phyloP scores from a whole-genome alignment of 2,329 filamentous ascomycete species.

The Botrytis aclada region DNA sequence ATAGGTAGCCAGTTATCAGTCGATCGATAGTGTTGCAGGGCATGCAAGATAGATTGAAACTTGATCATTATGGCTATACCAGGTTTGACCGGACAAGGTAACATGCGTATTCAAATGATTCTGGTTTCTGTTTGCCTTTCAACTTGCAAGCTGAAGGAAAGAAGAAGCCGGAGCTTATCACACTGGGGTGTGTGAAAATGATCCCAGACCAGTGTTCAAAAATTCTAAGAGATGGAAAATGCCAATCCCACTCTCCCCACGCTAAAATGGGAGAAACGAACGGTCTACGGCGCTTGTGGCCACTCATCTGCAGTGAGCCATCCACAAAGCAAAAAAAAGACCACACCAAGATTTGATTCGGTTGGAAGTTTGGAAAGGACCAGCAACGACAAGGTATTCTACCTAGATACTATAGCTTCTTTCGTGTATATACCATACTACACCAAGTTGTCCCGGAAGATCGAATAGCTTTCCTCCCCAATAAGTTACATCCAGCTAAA shows the following conservation, averaged over 20 bases:
- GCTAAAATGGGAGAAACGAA: conserved; percentile 15
- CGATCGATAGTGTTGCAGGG: conserved; percentile 18
- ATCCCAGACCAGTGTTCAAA: conserved; percentile 16
- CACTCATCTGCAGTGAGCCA: conserved; percentile 15
- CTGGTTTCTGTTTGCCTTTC: conserved; percentile 10
- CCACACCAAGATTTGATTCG: conserved; percentile 7
- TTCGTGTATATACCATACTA: neutral
- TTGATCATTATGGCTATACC: conserved; percentile 16
- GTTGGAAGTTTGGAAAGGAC: neutral
- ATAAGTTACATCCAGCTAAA: neutral
- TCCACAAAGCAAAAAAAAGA: conserved; percentile 9
- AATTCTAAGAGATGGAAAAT: neutral
- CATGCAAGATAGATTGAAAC: conserved; percentile 17
- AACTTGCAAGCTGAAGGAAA: conserved; percentile 17
- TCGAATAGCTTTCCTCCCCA: neutral
- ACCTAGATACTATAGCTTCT: neutral
- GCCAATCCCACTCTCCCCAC: conserved; percentile 18
- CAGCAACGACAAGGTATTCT: neutral
- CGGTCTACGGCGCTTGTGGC: conserved; percentile 13
- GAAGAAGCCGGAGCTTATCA: conserved; percentile 16
- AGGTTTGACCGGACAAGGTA: conserved; percentile 13
- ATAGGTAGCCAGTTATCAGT: conserved; percentile 7
- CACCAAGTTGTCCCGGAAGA: neutral
- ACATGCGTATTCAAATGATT: conserved; percentile 7
- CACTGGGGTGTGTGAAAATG: neutral